A percentile compares a stretch with the other conserved stretches of the same genome.
Conservation (phyloP, 495 filamentous ascomycete genomes). For the Astrocystis sublimbata region DNA sequence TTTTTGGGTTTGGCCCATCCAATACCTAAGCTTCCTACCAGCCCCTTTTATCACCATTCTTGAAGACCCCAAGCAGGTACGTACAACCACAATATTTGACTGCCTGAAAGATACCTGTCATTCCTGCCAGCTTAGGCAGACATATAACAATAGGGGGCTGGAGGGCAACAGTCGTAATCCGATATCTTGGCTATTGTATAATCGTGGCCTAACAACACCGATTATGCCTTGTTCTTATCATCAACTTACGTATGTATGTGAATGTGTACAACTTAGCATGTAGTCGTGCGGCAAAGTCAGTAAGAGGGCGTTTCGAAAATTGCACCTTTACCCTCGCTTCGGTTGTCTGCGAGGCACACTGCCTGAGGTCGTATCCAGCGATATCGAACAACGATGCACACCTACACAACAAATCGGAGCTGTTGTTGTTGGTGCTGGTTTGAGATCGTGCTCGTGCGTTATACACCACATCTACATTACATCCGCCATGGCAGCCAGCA, state of each 20-base stretch:
- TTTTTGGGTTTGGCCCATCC: not conserved
- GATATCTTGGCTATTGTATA: constrained; percentile 4
- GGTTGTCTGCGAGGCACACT: no score
- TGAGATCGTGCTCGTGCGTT: not conserved
- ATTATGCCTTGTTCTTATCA: not conserved
- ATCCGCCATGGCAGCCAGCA: not conserved
- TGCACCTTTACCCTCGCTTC: no score
- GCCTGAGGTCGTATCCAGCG: no score
- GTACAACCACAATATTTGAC: not conserved
- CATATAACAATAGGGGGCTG: not conserved
- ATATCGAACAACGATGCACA: not conserved
- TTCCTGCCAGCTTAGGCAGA: not conserved
- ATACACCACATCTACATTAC: not conserved
- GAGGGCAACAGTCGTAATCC: not conserved
- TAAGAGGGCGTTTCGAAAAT: not conserved
- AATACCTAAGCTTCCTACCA: no score
- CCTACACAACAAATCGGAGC: no score
- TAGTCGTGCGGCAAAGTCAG: not conserved
- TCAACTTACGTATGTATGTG: constrained; percentile 7
- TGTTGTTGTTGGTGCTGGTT: not conserved
- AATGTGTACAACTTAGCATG: no score
- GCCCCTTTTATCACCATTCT: not conserved
- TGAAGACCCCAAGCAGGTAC: not conserved
- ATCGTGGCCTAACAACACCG: not conserved
- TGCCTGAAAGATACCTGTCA: not conserved